Conservation (phyloP, 2,329 filamentous ascomycete genomes). For the Xylaria multiplex region DNA sequence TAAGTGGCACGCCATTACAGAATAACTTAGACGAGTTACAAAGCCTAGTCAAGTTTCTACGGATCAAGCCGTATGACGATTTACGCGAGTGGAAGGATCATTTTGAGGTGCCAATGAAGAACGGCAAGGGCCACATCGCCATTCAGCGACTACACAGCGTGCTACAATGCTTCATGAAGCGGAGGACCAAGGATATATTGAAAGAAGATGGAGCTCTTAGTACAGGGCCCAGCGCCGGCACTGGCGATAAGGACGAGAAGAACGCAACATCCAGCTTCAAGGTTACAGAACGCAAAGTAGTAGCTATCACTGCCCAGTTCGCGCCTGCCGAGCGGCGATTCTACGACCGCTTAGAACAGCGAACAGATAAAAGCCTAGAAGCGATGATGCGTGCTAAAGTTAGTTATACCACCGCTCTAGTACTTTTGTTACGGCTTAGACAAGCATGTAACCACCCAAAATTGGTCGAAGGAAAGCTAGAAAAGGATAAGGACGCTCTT, state of each 20-base stretch:
- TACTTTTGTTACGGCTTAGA: slow-evolving; percentile 86
- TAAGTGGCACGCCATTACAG: slow-evolving; percentile 97
- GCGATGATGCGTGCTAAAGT: slow-evolving; percentile 86
- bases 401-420: slow-evolving; percentile 93
- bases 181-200: slow-evolving; percentile 96
- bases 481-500: slow-evolving; percentile 87
- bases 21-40: slow-evolving; percentile 98
- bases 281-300: slow-evolving; percentile 89
- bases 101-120: slow-evolving; percentile 90
- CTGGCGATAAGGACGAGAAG: slow-evolving; percentile 60
- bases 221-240: slow-evolving; percentile 72
- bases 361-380: slow-evolving; percentile 87
- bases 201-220: slow-evolving; percentile 86
- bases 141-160: slow-evolving; percentile 87
- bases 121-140: slow-evolving; percentile 86
- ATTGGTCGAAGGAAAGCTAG: slow-evolving; percentile 84
- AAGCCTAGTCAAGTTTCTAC: slow-evolving; percentile 89
- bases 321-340: slow-evolving; percentile 83
- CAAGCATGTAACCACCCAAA: slow-evolving; percentile 96
- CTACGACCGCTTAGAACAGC: slow-evolving; percentile 83
- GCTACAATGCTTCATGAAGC: slow-evolving; percentile 95
- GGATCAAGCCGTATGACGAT: slow-evolving; percentile 91
- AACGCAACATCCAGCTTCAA: slow-evolving; percentile 75
- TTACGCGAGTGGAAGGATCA: slow-evolving; percentile 88
- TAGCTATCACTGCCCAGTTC: slow-evolving; percentile 81